Evolutionary conservation across 495 filamentous ascomycete genomes (phyloP).

Genomic region (Trichoderma virens): DNA sequence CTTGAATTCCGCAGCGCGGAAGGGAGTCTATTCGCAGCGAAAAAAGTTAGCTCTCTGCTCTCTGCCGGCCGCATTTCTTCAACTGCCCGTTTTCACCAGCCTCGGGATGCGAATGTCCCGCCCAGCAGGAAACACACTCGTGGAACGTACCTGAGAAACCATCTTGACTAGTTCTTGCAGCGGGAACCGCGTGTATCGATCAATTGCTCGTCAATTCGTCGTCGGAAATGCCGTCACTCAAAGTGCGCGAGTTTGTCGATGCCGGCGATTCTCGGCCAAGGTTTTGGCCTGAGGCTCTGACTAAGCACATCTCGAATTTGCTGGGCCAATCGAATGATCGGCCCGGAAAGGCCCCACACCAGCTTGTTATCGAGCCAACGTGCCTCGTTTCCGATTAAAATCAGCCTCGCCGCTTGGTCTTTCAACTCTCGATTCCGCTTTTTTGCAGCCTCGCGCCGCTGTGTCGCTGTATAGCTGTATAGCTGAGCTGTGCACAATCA

Average conservation of each 20-base stretch:
- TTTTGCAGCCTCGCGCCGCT: neutral
- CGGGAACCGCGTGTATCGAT: neutral
- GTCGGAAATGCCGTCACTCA: conserved; percentile 6
- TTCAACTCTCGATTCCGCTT: neutral
- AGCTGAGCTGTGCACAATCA: conserved; percentile 18
- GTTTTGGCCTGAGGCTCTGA: conserved; percentile 2
- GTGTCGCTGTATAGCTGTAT: neutral
- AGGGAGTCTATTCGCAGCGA: conserved; percentile 24
- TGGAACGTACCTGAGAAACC: conserved; percentile 34
- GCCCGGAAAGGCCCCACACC: neutral
- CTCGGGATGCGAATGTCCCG: no score
- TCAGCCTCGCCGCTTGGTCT: neutral
- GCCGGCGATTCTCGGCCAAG: neutral
- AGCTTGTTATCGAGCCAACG: neutral
- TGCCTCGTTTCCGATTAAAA: neutral
- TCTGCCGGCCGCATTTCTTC: neutral
- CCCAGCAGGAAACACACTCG: no score
- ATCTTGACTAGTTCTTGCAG: conserved; percentile 23
- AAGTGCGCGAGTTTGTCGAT: conserved; percentile 26
- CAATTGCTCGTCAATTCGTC: conserved; percentile 2
- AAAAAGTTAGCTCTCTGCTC: neutral
- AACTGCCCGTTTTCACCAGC: no score
- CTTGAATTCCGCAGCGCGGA: conserved; percentile 25
- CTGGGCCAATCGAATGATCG: neutral
- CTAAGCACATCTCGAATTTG: neutral